Percentiles rank a stretch among this genome's conserved stretches.
Evolutionary conservation across 2,329 filamentous ascomycete species (phyloP).

Genomic region (Penicillium palitans): DNA sequence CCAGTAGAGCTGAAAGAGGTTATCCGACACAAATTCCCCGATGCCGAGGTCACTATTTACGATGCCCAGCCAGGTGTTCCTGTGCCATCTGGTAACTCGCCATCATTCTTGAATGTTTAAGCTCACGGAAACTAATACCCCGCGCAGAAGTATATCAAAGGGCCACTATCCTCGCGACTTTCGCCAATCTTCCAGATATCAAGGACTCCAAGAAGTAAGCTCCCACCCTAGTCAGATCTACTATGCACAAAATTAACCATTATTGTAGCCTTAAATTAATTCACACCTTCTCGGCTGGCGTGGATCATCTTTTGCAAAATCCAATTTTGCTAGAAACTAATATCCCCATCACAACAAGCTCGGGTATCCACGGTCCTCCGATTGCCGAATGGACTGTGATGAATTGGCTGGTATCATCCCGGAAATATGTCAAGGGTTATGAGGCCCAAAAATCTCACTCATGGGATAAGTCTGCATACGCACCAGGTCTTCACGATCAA

Average conservation of each 20-base stretch:
- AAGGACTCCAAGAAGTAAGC: constrained; percentile 32
- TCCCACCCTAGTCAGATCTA: too few species aligned
- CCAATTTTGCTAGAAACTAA: constrained; percentile 55
- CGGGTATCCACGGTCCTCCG: constrained; percentile 61
- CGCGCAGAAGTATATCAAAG: constrained; percentile 24
- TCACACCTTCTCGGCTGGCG: constrained; percentile 59
- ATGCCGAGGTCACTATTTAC: constrained; percentile 23
- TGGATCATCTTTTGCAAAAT: constrained; percentile 55
- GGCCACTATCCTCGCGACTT: constrained; percentile 30
- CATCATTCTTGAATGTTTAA: neutral
- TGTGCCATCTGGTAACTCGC: constrained; percentile 27
- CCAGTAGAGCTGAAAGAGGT: constrained; percentile 18
- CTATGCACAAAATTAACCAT: constrained; percentile 1
- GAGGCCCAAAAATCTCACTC: constrained; percentile 58
- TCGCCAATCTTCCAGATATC: constrained; percentile 26
- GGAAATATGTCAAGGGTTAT: constrained; percentile 56
- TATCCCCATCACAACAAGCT: constrained; percentile 56
- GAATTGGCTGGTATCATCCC: constrained; percentile 60
- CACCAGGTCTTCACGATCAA: constrained; percentile 48
- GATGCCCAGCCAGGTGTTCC: constrained; percentile 11
- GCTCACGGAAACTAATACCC: neutral
- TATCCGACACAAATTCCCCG: constrained; percentile 26
- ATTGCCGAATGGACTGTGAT: constrained; percentile 68
- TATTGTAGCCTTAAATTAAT: constrained; percentile 48
- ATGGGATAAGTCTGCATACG: constrained; percentile 46